phyloP scores from a whole-genome alignment of 73 alveolate genomes.

The Paraurostyla sp. region DNA sequence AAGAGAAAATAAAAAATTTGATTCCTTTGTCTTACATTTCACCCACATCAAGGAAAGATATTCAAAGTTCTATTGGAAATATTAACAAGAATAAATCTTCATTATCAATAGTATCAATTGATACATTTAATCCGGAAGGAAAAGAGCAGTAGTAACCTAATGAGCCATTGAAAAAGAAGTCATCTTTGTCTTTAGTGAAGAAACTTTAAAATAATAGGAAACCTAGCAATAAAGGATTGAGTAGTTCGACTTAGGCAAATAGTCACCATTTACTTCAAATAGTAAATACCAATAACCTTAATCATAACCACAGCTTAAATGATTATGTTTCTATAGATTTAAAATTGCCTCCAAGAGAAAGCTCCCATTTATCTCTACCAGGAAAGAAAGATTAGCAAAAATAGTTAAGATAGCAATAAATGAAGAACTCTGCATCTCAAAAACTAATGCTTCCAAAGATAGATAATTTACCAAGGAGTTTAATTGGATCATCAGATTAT shows the following conservation, averaged over 20 bases:
- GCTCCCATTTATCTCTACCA: background rate
- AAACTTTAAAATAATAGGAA: too few relatives aligned
- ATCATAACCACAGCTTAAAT: background rate
- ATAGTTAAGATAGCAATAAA: background rate
- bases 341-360: background rate
- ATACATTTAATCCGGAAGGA: too few relatives aligned
- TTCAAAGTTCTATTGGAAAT: background rate
- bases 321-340: background rate
- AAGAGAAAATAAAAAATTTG: background rate
- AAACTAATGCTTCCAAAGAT: conserved; percentile 4
- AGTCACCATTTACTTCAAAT: too few relatives aligned
- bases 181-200: too few relatives aligned
- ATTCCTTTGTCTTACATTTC: conserved; percentile 16
- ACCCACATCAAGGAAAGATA: background rate
- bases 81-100: too few relatives aligned
- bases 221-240: too few relatives aligned
- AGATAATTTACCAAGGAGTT: background rate
- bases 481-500: too few relatives aligned
- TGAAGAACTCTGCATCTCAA: background rate
- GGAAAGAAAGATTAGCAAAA: background rate
- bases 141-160: too few relatives aligned
- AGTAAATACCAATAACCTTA: too few relatives aligned
- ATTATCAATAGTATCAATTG: too few relatives aligned
- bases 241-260: too few relatives aligned
- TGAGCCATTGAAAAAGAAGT: too few relatives aligned